Conservation (phyloP, 768 basidiomycete genomes). For the Lactifluus hygrophoroides region DNA sequence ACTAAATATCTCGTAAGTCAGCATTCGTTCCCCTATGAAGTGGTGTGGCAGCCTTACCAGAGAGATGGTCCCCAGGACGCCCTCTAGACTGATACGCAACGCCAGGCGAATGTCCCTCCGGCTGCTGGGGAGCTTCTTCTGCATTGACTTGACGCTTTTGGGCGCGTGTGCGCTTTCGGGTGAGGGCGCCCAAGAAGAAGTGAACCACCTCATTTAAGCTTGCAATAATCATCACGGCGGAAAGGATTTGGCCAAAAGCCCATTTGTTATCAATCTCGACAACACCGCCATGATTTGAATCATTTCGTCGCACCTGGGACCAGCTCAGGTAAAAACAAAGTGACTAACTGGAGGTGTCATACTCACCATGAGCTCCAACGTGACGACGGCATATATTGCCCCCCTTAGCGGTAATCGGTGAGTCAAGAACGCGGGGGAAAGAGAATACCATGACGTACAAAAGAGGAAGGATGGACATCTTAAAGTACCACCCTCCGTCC, state of each 20-base stretch:
- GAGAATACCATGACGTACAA: constrained; percentile 2
- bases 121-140: background rate
- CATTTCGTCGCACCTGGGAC: constrained; percentile 6
- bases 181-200: background rate
- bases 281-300: background rate
- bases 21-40: background rate
- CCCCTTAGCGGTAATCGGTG: background rate
- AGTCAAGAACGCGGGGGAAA: background rate
- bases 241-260: constrained; percentile 13
- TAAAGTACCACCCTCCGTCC: background rate
- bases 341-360: background rate
- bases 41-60: background rate
- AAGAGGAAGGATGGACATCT: background rate
- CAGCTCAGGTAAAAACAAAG: background rate
- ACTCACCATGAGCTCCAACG: constrained; percentile 14
- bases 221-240: constrained; percentile 13
- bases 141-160: background rate
- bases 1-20: background rate
- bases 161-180: background rate
- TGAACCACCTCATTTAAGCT: constrained; percentile 3
- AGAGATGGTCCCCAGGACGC: background rate
- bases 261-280: background rate
- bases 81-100: background rate
- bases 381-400: constrained; percentile 9
- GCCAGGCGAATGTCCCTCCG: background rate